Base-by-base conservation (phyloP, 768 basidiomycete genomes). In the Termitomyces titanicus region DNA sequence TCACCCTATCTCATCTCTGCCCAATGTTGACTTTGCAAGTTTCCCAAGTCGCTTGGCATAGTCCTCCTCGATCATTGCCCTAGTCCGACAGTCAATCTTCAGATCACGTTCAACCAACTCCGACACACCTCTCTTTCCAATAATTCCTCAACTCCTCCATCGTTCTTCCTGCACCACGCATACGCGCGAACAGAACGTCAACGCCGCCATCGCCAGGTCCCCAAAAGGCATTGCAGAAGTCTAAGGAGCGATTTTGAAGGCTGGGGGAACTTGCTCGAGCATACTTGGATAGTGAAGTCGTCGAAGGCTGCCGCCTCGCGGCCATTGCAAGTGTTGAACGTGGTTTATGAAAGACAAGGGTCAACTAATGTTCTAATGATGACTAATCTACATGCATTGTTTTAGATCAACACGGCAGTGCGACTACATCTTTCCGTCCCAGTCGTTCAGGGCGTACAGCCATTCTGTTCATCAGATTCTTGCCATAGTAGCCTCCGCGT, bases 191-290 rank as follows among this genome's bases (percentile, higher is more conserved):
- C 31, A 98, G 77, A 43, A 95, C 92, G 64, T 96, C 92, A 58
- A 92, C 93, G 15, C 94, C 94, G 37, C 80, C 88, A 75, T 97
- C 94, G 27, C 79, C 82, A 18, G 79, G 62, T 11, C 93, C 93
- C 97, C 97, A 98, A 74, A 98, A 98, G 2, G 93, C 84, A 72
- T 98, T 99, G 71, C 95, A 98, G 72, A 94, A 98, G 73, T 97
- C 93, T 64, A 85, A 71, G 10, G 84, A 83, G 54, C 81, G 78
- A 61, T 73, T 73, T 55, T 72, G 72, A 11, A 68, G 55, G 34
- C 61, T 69, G 20, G 84, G 80, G 39, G 86, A 84, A 35, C 73
- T 74, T 44, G 77, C 72, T 38, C 86, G 77, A 45, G 81, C 87
- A 69, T 78, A 91, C 69, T 76, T 83, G 27, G 89, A 83, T 33